Evolutionary conservation across 129 eudicot genomes (phyloP).

Genomic region (Flaveria sonorensis): DNA sequence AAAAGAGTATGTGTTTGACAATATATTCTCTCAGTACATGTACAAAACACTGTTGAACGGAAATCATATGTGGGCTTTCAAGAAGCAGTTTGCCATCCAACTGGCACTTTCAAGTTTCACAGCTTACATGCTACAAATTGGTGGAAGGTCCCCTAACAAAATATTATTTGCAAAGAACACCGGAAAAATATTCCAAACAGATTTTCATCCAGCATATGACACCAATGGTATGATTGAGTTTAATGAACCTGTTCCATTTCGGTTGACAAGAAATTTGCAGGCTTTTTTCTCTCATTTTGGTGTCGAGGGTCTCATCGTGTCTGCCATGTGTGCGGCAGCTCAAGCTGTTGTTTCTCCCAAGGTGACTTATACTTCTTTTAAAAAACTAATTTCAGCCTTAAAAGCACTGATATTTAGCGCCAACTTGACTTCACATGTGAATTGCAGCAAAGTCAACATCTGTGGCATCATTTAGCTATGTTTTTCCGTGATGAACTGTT

Average conservation of each 20-base stretch:
- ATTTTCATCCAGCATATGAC: conserved; percentile 98
- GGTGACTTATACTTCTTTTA: conserved; percentile 34
- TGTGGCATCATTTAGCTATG: conserved; percentile 98
- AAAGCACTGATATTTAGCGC: not conserved
- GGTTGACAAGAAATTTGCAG: conserved; percentile 91
- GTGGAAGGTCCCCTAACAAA: conserved; percentile 97
- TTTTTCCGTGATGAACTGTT: conserved; percentile 96
- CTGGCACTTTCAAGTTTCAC: conserved; percentile 94
- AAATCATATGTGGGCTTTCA: conserved; percentile 95
- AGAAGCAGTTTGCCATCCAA: conserved; percentile 96
- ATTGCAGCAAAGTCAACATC: conserved; percentile 90
- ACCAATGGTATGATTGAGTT: conserved; percentile 96
- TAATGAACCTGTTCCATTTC: conserved; percentile 93
- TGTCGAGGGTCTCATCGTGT: conserved; percentile 89
- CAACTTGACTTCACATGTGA: conserved; percentile 6
- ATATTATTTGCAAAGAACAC: conserved; percentile 91
- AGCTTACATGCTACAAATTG: conserved; percentile 92
- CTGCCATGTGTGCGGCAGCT: conserved; percentile 96
- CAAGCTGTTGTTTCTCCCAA: conserved; percentile 97
- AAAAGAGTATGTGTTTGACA: conserved; percentile 65
- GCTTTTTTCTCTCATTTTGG: conserved; percentile 94
- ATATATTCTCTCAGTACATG: conserved; percentile 94
- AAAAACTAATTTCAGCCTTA: not conserved
- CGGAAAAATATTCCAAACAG: conserved; percentile 93
- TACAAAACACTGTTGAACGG: conserved; percentile 84